A percentile compares a stretch with the other conserved stretches of the same genome.
phyloP scores from a whole-genome alignment of 2,329 filamentous ascomycete genomes.

The Penicillium sp. region DNA sequence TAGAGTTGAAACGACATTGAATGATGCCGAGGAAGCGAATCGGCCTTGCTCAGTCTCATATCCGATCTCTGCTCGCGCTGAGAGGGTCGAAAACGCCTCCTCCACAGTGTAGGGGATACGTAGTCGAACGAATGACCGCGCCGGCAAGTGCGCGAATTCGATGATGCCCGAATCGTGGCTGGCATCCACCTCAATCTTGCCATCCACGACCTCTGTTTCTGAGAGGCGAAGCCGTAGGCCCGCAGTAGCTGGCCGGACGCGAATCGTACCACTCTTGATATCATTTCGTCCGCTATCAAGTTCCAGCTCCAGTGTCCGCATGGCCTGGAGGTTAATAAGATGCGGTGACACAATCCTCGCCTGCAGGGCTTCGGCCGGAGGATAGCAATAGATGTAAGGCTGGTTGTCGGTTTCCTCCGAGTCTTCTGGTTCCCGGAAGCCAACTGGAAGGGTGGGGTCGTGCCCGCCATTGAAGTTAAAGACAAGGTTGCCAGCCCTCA shows the following conservation, averaged over 20 bases:
- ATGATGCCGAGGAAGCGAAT: constrained; percentile 63
- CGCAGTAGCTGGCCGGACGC: constrained; percentile 60
- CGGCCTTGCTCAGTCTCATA: constrained; percentile 68
- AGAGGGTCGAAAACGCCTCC: constrained; percentile 68
- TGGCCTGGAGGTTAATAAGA: constrained; percentile 74
- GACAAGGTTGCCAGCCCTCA: constrained; percentile 49
- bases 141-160: constrained; percentile 39
- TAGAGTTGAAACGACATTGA: constrained; percentile 69
- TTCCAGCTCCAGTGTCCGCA: constrained; percentile 72
- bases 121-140: constrained; percentile 41
- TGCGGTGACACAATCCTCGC: constrained; percentile 66
- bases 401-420: constrained; percentile 49
- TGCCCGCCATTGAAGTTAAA: constrained; percentile 37
- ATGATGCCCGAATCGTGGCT: constrained; percentile 50
- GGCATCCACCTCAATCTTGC: constrained; percentile 43
- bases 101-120: constrained; percentile 82
- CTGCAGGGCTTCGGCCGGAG: constrained; percentile 66
- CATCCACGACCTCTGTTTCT: constrained; percentile 48
- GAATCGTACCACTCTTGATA: constrained; percentile 50
- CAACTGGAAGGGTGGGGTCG: constrained; percentile 33
- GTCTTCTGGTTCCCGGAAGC: constrained; percentile 38
- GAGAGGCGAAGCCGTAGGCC: constrained; percentile 58
- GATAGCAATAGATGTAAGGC: constrained; percentile 70
- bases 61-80: constrained; percentile 71
- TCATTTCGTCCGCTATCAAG: constrained; percentile 74